These are phyloP conservation scores for Neoconidiobolus thromboides DNA, from an alignment of 371 early-diverging fungal genomes.

Conservation along the genomic window DNA sequence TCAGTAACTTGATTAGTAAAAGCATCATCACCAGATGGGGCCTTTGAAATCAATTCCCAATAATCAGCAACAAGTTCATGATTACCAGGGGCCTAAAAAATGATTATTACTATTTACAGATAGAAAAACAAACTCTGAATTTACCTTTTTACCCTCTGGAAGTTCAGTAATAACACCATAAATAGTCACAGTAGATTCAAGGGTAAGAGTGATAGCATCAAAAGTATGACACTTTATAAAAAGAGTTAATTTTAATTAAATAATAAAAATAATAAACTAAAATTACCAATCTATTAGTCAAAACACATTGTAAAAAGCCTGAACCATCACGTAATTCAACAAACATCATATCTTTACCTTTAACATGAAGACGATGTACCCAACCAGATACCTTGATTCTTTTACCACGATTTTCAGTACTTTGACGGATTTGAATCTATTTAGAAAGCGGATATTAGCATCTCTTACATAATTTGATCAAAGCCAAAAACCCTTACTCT, in stretches of 20 bases:
- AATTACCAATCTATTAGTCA: conserved; percentile 65
- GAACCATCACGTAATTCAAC: conserved; percentile 86
- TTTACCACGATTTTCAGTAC: conserved; percentile 39
- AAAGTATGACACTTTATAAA: conserved; percentile 66
- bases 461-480: too few species aligned
- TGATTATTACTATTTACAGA: too few species aligned
- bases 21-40: conserved; percentile 91
- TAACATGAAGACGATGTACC: conserved; percentile 89
- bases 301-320: conserved; percentile 83
- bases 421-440: conserved; percentile 65
- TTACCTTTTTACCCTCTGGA: conserved; percentile 82
- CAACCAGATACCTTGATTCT: conserved; percentile 87
- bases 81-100: conserved; percentile 72
- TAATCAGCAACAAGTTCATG: conserved; percentile 92
- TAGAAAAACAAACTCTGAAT: not conserved
- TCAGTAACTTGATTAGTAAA: conserved; percentile 73
- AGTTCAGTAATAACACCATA: conserved; percentile 73
- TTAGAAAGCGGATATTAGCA: not conserved
- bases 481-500: conserved; percentile 20
- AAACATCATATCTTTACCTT: conserved; percentile 95
- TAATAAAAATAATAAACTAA: not conserved
- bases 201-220: conserved; percentile 80
- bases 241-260: not conserved
- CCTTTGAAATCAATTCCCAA: conserved; percentile 85
- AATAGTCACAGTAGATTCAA: conserved; percentile 79